These are phyloP conservation scores for Nakazawaea laoshanensis DNA, from an alignment of 805 yeast species.

Conservation along the genomic window DNA sequence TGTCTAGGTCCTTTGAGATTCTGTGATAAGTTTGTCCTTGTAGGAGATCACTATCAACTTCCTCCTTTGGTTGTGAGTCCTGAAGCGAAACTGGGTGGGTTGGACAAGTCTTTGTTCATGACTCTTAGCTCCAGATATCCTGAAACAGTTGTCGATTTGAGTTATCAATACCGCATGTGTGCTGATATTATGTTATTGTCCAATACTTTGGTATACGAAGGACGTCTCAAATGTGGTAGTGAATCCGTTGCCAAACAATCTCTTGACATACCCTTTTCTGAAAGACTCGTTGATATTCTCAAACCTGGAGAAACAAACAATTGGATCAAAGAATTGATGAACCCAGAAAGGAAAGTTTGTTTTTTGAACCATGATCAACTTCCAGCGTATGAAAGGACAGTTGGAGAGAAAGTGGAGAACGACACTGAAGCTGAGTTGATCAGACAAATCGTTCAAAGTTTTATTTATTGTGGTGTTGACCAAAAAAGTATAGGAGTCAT, in stretches of 20 bases:
- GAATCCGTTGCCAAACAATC: constrained; percentile 50
- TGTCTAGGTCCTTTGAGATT: constrained; percentile 81
- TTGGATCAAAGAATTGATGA: constrained; percentile 56
- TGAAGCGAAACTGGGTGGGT: constrained; percentile 54
- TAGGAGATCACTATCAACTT: constrained; percentile 94
- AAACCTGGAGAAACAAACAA: constrained; percentile 7
- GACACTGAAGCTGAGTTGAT: constrained; percentile 62
- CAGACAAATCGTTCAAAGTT: constrained; percentile 49
- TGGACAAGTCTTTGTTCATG: constrained; percentile 72
- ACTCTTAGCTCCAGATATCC: constrained; percentile 68
- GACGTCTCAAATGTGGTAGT: constrained; percentile 70
- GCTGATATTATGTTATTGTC: constrained; percentile 78
- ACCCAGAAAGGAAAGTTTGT: constrained; percentile 51
- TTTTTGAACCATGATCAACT: constrained; percentile 74
- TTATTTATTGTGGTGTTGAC: constrained; percentile 51
- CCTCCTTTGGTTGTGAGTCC: constrained; percentile 79
- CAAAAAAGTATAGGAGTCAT: constrained; percentile 70
- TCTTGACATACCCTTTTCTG: constrained; percentile 38
- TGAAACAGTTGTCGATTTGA: constrained; percentile 62
- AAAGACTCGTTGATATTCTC: constrained; percentile 14
- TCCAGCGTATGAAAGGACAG: constrained; percentile 44
- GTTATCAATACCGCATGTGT: constrained; percentile 90
- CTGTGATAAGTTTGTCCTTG: constrained; percentile 75
- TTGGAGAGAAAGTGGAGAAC: constrained; percentile 68
- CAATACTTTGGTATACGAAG: constrained; percentile 70